Base-by-base conservation (phyloP, 2,329 filamentous ascomycete genomes). In the Didymella exigua region DNA sequence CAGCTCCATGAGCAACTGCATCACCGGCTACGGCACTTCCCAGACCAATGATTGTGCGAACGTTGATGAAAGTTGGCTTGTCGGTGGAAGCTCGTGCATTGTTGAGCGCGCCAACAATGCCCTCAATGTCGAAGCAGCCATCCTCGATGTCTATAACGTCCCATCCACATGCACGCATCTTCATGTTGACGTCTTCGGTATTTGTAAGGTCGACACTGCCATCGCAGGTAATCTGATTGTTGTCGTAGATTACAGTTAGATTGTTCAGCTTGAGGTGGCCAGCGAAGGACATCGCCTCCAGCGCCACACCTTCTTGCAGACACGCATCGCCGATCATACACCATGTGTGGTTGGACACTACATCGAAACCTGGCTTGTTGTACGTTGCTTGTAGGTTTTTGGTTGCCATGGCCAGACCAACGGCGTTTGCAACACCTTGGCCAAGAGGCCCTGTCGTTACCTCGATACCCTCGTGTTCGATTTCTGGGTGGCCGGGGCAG, bases 161-260 rank as follows among this genome's bases (percentile, higher is more conserved):
- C 82, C 82, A 86, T 2, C 81, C 81, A 30, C 77, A 82, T 5
- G 82, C 82, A 3, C 76, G 70, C 82, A 85, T 84, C 70, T 85
- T 86, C 14, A 75, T 69, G 52, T 85, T 84, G 62, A 84, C 74
- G 41, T 86, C 82, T 60, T 86, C 83, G 0, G 77, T 82, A 56
- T 83, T 84, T 2, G 78, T 78, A 36, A 80, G 72, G 65, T 85
- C 82, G 2, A 85, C 78, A 2, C 77, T 78, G 1, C 84, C 84
- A 53, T 86, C 84, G 61, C 83, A 86, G 5, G 83, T 85, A 42
- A 86, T 75, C 61, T 84, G 80, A 66, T 86, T 86, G 69, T 86
- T 86, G 60, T 86, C 84, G 59, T 86, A 86, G 41, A 85, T 81
- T 23, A 86, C 70, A 3, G 79, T 79, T 1, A 86, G 71, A 66